Evolutionary conservation across 345 rosid genomes (phyloP), one percentile per base, ranked within the genome.

Genomic region (Aethionema arabicum): DNA sequence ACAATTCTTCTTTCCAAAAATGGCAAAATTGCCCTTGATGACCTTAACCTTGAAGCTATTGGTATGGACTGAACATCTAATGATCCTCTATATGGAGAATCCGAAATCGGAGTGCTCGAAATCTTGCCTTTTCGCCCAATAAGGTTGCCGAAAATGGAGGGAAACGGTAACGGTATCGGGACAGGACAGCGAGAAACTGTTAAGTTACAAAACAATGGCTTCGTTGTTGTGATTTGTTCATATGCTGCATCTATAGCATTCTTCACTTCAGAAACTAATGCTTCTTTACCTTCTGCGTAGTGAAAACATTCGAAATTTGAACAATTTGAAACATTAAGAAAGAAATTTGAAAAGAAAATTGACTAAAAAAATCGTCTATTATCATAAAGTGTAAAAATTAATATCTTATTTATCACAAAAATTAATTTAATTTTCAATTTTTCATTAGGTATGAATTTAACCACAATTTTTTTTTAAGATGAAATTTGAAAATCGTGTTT

Each of bases 121-220:
- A 93, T 81, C 85, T 82, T 90, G 15, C 97, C 97, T 5, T 46
- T 81, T 67, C 72, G 78, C 45, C 97, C 90, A 30, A 93, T 80
- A 4, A 59, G 61, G 60, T 76, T 82, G 6, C 90, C 70, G 21
- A 93, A 93, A 59, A 90, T 93, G 54, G 89, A 80, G 59, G 99
- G 99, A 76, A 87, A 90, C 31, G 97, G 95, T 81, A 90, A 64
- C 1, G 99, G 99, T 72, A 93, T 68, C 0, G 96, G 96, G 42
- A 93, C 96, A 46, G 99, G 99, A 65, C 81, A 76, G n/a, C 62
- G 79, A 0, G 90, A 74, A n/a, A 69, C 81, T 0, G 97, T 87
- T 6, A 85, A 71, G 65, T 85, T 88, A 70, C 88, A 82, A 67
- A 85, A 85, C 67, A 64, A 70, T 3, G 89, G 93, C 69, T 71